phyloP scores from a whole-genome alignment of 2,329 filamentous ascomycete species.

The Trichoderma pleuroti region DNA sequence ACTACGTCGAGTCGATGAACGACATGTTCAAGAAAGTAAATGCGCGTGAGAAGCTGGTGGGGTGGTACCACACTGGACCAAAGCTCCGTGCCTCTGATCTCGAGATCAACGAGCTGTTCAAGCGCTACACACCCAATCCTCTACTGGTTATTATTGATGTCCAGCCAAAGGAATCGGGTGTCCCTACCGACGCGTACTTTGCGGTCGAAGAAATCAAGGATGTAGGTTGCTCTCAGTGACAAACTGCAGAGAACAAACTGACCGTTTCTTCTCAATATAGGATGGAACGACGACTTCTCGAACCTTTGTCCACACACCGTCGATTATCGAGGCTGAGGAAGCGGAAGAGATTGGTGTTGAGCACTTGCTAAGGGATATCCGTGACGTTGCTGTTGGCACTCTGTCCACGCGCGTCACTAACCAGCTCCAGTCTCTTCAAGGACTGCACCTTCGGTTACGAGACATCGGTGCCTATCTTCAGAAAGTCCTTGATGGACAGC shows the following conservation, averaged over 20 bases:
- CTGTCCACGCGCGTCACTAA: conserved; percentile 95
- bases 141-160: conserved; percentile 97
- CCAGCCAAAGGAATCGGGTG: conserved; percentile 94
- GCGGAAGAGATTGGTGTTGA: conserved; percentile 99
- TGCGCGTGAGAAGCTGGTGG: conserved; percentile 96
- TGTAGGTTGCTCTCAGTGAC: conserved; percentile 45
- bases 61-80: conserved; percentile 98
- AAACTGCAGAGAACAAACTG: not conserved
- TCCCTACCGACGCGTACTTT: conserved; percentile 98
- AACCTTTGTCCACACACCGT: conserved; percentile 97
- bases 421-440: conserved; percentile 95
- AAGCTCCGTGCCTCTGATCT: conserved; percentile 95
- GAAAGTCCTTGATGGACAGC: conserved; percentile 87
- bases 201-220: conserved; percentile 99
- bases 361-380: conserved; percentile 94
- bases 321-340: conserved; percentile 97
- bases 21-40: conserved; percentile 99
- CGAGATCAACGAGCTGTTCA: conserved; percentile 99
- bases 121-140: conserved; percentile 95
- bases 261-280: conserved; percentile 46
- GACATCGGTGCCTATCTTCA: conserved; percentile 95
- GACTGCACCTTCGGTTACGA: conserved; percentile 86
- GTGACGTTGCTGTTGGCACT: conserved; percentile 94
- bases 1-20: conserved; percentile 99
- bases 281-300: conserved; percentile 95